Base-by-base conservation (phyloP, 2,329 filamentous ascomycete species). In the Phaeosphaeriaceae sp. region DNA sequence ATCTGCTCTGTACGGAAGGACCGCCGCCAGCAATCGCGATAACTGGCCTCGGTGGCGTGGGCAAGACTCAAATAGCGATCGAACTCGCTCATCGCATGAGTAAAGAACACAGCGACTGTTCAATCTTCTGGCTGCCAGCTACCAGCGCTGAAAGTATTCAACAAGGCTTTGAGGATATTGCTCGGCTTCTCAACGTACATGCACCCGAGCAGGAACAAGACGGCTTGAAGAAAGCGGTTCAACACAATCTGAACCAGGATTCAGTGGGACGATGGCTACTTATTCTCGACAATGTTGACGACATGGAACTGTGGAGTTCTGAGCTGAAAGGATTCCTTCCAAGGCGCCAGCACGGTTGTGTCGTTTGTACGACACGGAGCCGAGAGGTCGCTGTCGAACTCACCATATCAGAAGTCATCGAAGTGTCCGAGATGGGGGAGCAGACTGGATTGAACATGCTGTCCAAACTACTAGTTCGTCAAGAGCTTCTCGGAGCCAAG, bases 21-120 rank as follows among this genome's bases (percentile, higher is more conserved):
- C 58, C 62, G 22, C 64, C 57, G 56, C 52, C 61, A 52, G 57
- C 53, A 24, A 49, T 69, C n/a, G 58, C 69, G 13, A 54, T 71
- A 17, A 25, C 41, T 7, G 54, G 54, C 11, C 54, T 57, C 19
- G 54, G 54, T n/a, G 54, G 54, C 3, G 51, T 60, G 3, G 69
- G 70, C 36, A 73, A 73, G 55, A 70, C 68, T 36, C 62, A 68
- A 46, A 48, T 71, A 15, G 69, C 57, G 11, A 59, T 73, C 4
- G 36, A 65, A 25, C 69, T 72, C 42, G 67, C 65, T 19, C 72
- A 74, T 54, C 50, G 3, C 11, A 53, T 67, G 1, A 59, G 59
- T n/a, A 46, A 66, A 33, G 54, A 15, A n/a, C 21, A 42, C 25
- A 51, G 27, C 1, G 63, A 58, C 0, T 57, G 51, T 49, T 66